Evolutionary conservation across 192 early-diverging fungal species (phyloP), one percentile per base, ranked within the genome.

Genomic region (Mortierella alpina): DNA sequence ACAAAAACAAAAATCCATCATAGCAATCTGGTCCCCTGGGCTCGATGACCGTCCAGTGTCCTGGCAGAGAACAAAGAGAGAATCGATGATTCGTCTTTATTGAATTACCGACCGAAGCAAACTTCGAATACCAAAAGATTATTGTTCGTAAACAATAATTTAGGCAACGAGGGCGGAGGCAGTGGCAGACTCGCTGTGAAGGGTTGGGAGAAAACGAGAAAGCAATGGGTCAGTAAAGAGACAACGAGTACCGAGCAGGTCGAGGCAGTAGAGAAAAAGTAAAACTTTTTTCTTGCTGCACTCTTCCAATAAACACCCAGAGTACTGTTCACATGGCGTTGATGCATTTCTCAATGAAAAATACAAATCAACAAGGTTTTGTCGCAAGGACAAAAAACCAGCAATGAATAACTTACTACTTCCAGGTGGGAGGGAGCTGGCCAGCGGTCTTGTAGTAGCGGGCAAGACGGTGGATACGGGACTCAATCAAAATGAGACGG

Each of bases 401-500:
- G 66, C 61, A 69, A 74, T 82, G 84, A 83, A 77, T 72, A 84
- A 90, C 73, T 60, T 91, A 95, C 96, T 99, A 99, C 88, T 97
- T 96, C 97, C 97, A 99, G 91, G 92, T 96, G 73, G 97, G 94
- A 72, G 97, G 91, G 74, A 99, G 89, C 91, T 96, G 93, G 68
- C 98, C 97, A 75, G 91, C 87, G 83, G 93, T 96, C 92, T 96
- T 96, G 95, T 98, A 99, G 95, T 99, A 99, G 82, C 96, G 94
- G 73, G 93, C 93, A 79, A 99, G 91, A 92, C 98, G 96, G 89
- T 94, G 96, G 84, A 99, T 95, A 90, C 97, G 92, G 66, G 98
- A 96, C 90, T 99, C 97, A 80, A 96, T 93, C 67, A 97, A 88
- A 95, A 97, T 97, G 75, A 97, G 90, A 84, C 98, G 94, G 93